phyloP scores from a whole-genome alignment of 1,284 basidiomycete species.

The Trametes versicolor region DNA sequence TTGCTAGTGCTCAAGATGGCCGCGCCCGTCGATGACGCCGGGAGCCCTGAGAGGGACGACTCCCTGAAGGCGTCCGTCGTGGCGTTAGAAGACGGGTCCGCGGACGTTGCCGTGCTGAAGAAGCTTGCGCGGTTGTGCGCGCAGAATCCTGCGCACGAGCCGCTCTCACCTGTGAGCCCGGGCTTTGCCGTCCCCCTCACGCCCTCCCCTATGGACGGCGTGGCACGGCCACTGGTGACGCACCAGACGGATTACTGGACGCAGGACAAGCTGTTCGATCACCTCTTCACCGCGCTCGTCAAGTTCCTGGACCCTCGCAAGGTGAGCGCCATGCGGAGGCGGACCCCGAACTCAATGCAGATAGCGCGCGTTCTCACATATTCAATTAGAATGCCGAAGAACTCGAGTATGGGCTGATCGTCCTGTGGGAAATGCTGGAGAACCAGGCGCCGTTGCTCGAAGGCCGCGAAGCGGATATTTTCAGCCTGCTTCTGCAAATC shows the following conservation, averaged over 20 bases:
- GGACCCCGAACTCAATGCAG: slow-evolving; percentile 28
- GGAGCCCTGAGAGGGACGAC: slow-evolving; percentile 50
- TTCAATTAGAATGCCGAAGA: slow-evolving; percentile 62
- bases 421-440: slow-evolving; percentile 80
- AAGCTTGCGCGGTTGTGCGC: slow-evolving; percentile 69
- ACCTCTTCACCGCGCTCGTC: slow-evolving; percentile 68
- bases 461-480: slow-evolving; percentile 76
- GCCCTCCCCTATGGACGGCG: slow-evolving; percentile 39
- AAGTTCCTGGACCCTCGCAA: slow-evolving; percentile 65
- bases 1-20: slow-evolving; percentile 61
- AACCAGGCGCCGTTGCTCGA: slow-evolving; percentile 74
- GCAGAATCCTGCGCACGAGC: slow-evolving; percentile 62
- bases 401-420: slow-evolving; percentile 77
- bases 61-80: slow-evolving; percentile 64
- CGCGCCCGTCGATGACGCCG: slow-evolving; percentile 50
- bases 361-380: slow-evolving; percentile 30
- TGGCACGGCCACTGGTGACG: slow-evolving; percentile 51
- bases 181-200: slow-evolving; percentile 58
- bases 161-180: slow-evolving; percentile 51
- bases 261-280: slow-evolving; percentile 70
- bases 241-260: slow-evolving; percentile 70
- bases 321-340: slow-evolving; percentile 51
- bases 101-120: slow-evolving; percentile 62
- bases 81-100: slow-evolving; percentile 61
- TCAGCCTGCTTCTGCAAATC: slow-evolving; percentile 67